Conservation (phyloP, 225 moss, liverwort and hornwort genomes). For the Bryoerythrophyllum caledonicum region DNA sequence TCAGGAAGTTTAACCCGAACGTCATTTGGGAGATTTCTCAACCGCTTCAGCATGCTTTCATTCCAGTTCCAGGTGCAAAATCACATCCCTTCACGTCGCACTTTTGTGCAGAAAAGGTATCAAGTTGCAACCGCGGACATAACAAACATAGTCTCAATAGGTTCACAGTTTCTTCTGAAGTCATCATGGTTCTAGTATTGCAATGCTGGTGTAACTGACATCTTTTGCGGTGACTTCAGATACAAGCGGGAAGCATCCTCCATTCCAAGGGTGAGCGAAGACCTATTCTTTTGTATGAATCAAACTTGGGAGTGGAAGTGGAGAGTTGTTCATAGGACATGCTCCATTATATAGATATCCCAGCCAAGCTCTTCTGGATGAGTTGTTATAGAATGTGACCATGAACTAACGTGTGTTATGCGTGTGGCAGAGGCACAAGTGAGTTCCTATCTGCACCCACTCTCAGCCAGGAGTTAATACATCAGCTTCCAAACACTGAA, state of each 20-base stretch:
- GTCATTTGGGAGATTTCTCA: slow-evolving; percentile 36
- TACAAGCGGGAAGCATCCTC: slow-evolving; percentile 33
- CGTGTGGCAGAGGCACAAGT: slow-evolving; percentile 38
- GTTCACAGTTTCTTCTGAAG: not conserved
- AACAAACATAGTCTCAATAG: no score
- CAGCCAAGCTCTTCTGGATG: not conserved
- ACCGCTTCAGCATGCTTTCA: slow-evolving; percentile 54
- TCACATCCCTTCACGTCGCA: not conserved
- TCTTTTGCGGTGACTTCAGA: slow-evolving; percentile 26
- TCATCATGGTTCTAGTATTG: not conserved
- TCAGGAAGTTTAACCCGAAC: slow-evolving; percentile 51
- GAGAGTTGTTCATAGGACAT: no score
- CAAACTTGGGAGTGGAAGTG: no score
- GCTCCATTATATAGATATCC: no score
- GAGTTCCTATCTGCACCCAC: slow-evolving; percentile 13
- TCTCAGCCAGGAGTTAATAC: not conserved
- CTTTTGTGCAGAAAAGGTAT: no score
- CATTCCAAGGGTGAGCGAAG: slow-evolving; percentile 40
- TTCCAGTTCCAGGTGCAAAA: slow-evolving; percentile 50
- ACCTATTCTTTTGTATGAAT: no score
- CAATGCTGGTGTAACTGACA: not conserved
- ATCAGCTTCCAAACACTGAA: not conserved
- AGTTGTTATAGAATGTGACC: not conserved
- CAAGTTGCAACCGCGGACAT: no score
- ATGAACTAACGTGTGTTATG: not conserved